A percentile compares a stretch with the other conserved stretches of the same genome.
phyloP scores from a whole-genome alignment of 2,329 filamentous ascomycete genomes.

The Lachnellula willkommii region DNA sequence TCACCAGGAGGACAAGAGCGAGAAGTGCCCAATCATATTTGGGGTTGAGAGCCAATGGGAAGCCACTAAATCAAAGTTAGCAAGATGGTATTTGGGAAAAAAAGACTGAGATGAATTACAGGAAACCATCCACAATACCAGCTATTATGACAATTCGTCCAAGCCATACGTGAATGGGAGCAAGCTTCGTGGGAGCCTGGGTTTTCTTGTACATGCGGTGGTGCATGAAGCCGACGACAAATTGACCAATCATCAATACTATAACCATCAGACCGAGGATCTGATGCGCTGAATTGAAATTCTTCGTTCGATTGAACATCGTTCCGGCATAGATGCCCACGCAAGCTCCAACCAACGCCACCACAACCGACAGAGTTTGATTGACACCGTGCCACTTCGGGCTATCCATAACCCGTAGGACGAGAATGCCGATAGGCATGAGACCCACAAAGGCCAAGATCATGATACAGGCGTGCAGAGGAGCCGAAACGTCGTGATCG shows the following conservation, averaged over 20 bases:
- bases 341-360: conserved; percentile 45
- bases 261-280: conserved; percentile 53
- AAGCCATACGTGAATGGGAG: conserved; percentile 52
- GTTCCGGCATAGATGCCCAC: conserved; percentile 45
- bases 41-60: conserved; percentile 49
- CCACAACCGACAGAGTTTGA: conserved; percentile 45
- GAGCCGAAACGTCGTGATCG: conserved; percentile 27
- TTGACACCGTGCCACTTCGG: conserved; percentile 51
- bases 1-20: conserved; percentile 40
- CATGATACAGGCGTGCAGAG: conserved; percentile 44
- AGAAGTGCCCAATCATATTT: conserved; percentile 44
- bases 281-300: conserved; percentile 51
- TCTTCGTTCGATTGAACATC: conserved; percentile 44
- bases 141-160: conserved; percentile 49
- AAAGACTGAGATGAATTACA: conserved; percentile 37
- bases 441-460: conserved; percentile 49
- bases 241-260: conserved; percentile 47
- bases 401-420: conserved; percentile 47
- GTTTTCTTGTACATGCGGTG: conserved; percentile 50
- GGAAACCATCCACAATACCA: conserved; percentile 51
- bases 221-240: conserved; percentile 50
- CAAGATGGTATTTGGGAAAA: neutral
- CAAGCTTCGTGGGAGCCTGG: conserved; percentile 43
- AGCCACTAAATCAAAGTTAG: conserved; percentile 40
- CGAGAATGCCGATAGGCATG: conserved; percentile 50